A percentile compares a stretch with the other conserved stretches of the same genome.
Conservation (phyloP, 805 yeast species). For the Clavispora carvajalis region DNA sequence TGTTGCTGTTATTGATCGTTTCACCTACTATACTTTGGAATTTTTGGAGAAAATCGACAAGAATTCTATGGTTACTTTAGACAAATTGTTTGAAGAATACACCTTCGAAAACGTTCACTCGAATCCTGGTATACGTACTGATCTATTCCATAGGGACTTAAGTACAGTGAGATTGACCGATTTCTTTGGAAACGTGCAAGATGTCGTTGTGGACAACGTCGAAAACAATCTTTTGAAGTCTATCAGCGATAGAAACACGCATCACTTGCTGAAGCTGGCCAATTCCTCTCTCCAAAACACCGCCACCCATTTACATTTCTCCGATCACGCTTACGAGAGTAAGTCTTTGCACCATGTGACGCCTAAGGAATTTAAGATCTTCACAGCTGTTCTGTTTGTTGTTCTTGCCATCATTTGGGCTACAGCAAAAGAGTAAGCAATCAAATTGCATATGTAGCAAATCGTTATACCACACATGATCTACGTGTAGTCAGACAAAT, state of each 20-base stretch:
- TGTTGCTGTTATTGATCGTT: constrained; percentile 95
- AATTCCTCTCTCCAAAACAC: not conserved
- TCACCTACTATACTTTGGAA: constrained; percentile 87
- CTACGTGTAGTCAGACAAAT: not conserved
- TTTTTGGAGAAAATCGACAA: constrained; percentile 78
- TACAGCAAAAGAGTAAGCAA: constrained; percentile 8
- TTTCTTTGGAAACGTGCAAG: constrained; percentile 89
- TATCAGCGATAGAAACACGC: not conserved
- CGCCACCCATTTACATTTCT: constrained; percentile 4
- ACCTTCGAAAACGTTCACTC: constrained; percentile 84
- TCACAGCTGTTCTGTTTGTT: constrained; percentile 12
- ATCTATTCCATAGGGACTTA: constrained; percentile 62
- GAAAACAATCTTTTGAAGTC: constrained; percentile 40
- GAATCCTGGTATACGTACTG: constrained; percentile 88
- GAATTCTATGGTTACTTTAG: constrained; percentile 68
- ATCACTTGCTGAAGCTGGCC: not conserved
- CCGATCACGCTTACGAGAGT: constrained; percentile 5
- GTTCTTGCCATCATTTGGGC: constrained; percentile 15
- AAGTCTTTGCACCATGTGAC: constrained; percentile 13
- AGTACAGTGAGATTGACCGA: constrained; percentile 77
- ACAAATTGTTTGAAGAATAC: constrained; percentile 80
- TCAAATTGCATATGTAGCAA: not conserved
- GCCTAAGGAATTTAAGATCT: constrained; percentile 8
- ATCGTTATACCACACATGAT: not conserved
- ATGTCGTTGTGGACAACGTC: constrained; percentile 57